phyloP scores from a whole-genome alignment of 139 green algal genomes.

The Auxenochlorella protothecoides region DNA sequence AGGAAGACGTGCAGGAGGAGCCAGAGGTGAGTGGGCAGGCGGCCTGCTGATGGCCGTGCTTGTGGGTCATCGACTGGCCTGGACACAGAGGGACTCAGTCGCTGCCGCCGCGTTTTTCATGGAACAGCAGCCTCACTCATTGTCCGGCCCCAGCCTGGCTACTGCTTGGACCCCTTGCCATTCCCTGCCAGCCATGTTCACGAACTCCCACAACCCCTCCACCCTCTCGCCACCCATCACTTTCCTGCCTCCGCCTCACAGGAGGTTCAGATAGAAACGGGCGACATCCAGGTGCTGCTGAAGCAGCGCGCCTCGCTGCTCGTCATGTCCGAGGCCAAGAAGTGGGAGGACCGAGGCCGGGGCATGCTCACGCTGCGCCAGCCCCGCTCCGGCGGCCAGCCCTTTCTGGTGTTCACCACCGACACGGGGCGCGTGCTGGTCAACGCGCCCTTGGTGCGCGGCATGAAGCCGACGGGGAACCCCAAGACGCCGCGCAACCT shows the following conservation, averaged over 20 bases:
- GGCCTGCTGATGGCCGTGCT: too few species aligned
- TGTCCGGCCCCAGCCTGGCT: not conserved
- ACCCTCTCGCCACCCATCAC: not conserved
- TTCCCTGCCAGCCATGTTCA: too few species aligned
- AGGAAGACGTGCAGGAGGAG: too few species aligned
- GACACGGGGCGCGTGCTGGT: conserved; percentile 23
- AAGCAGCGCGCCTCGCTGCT: conserved; percentile 17
- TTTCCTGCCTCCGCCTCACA: not conserved
- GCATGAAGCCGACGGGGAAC: conserved; percentile 22
- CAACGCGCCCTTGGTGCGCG: conserved; percentile 12
- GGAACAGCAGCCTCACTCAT: not conserved
- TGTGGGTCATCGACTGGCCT: too few species aligned
- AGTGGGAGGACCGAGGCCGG: conserved; percentile 26
- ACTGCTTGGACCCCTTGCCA: not conserved
- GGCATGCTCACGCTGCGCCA: conserved; percentile 27
- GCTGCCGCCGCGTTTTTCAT: not conserved
- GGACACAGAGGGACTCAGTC: too few species aligned
- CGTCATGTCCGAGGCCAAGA: conserved; percentile 12
- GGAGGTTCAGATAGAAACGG: conserved; percentile 11
- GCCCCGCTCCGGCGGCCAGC: not conserved
- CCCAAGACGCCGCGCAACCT: conserved; percentile 18
- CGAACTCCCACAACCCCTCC: not conserved
- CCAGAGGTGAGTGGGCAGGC: too few species aligned
- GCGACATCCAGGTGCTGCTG: conserved; percentile 18
- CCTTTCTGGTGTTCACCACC: conserved; percentile 30